Base-by-base conservation (phyloP, 306 rosid genomes). In the Sechiopsis laciniata region DNA sequence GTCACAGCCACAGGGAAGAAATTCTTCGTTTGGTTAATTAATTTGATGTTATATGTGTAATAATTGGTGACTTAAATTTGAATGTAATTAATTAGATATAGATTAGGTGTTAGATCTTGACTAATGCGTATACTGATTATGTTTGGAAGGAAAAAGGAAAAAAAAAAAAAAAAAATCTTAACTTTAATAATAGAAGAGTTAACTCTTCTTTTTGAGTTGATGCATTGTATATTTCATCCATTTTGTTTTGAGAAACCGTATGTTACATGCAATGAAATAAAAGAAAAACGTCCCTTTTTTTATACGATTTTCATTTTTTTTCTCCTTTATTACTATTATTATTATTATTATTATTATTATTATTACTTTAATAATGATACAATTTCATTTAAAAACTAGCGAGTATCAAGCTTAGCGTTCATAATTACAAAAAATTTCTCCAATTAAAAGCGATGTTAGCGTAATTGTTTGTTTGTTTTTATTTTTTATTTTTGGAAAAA, bases 1-100 rank as follows among this genome's bases (percentile, higher is more conserved):
- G 45, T 70, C 59, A 70, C 74, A 70, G 45, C 37, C 46, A 51
- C 74, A 70, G 59, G 74, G 74, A 50, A 50, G 59, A 51, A 70
- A 70, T 24, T 70, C 74, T 51, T 26, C 58, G 13, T 70, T 70
- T 51, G 74, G 74, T 70, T 70, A 24, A 61, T 26, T 59, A 68
- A 37, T 10, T 42, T 46, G 5, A 19, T 19, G 26, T 5, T 6
- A 40, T 11, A 20, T 64, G 70, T 37, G 24, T 37, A 64, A 64
- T 37, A 19, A 48, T 19, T 48, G 21, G 57, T 8, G 65, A 59
- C 42, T 24, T 48, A 13, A 70, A 70, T 51, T 70, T 70, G 17
- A 45, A 70, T 70, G 74, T 70, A 70, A 70, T 26, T 70, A 70
- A 22, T 22, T 51, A 51, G 32, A 8, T 62, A 22, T 48, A 70